Conservation (phyloP, 148 eudicot genomes). For the Chenopodium berlandieri region DNA sequence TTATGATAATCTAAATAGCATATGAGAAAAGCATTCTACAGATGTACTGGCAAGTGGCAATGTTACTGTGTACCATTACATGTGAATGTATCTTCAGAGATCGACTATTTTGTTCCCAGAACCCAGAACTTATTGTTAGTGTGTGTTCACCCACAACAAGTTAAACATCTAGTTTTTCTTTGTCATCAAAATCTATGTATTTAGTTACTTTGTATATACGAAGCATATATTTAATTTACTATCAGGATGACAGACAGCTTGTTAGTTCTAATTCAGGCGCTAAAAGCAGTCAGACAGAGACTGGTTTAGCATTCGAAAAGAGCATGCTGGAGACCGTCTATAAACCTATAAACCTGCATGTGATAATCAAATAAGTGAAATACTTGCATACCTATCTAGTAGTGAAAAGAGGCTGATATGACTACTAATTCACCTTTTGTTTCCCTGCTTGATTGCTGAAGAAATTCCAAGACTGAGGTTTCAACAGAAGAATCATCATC, state of each 20-base stretch:
- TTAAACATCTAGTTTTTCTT: neutral
- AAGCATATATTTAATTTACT: neutral
- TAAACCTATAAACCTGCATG: neutral
- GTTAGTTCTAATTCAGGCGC: neutral
- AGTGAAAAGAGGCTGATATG: neutral
- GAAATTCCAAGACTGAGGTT: conserved; percentile 42
- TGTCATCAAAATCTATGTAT: neutral
- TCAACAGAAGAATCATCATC: conserved; percentile 38
- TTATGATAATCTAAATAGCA: too few species aligned
- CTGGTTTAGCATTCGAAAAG: neutral
- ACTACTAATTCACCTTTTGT: conserved; percentile 16
- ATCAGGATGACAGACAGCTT: neutral
- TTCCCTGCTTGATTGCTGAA: conserved; percentile 36
- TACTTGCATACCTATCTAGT: neutral
- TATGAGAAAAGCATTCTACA: neutral
- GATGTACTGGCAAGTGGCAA: neutral
- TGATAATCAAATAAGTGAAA: neutral
- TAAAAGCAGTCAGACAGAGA: neutral
- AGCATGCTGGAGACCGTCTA: too few species aligned
- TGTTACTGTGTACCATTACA: neutral
- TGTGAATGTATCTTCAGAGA: too few species aligned
- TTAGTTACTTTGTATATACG: too few species aligned
- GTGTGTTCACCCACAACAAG: neutral
- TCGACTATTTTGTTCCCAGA: too few species aligned
- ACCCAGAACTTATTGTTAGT: neutral